These are phyloP conservation scores for Prunus yedoensis DNA, from an alignment of 331 rosid genomes.

Conservation along the genomic window DNA sequence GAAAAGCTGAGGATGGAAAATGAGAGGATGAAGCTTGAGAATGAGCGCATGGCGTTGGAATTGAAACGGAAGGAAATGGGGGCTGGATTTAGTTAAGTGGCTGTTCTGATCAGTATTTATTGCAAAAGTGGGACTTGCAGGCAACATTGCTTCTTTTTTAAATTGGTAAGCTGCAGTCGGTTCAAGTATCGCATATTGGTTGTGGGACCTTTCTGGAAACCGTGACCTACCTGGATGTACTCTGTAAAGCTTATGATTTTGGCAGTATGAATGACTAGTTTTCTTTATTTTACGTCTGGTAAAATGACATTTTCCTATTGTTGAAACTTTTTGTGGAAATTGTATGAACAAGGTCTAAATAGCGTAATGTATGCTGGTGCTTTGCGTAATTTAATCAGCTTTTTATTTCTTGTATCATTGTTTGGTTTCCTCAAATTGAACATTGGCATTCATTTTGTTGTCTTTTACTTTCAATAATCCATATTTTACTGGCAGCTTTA, in stretches of 20 bases:
- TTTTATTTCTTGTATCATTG: not conserved
- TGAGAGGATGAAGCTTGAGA: slow-evolving; percentile 82
- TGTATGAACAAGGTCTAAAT: slow-evolving; percentile 27
- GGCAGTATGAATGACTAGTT: slow-evolving; percentile 22
- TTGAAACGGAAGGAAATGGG: slow-evolving; percentile 65
- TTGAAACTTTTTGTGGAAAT: slow-evolving; percentile 14
- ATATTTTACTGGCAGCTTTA: slow-evolving; percentile 8
- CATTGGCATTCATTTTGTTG: not conserved
- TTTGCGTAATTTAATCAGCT: slow-evolving; percentile 3
- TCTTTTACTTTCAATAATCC: not conserved
- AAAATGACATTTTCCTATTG: slow-evolving; percentile 18
- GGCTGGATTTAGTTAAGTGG: slow-evolving; percentile 46
- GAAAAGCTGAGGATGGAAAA: slow-evolving; percentile 80
- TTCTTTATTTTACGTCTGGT: slow-evolving; percentile 22
- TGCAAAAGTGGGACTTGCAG: slow-evolving; percentile 1
- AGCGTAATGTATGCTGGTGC: slow-evolving; percentile 10
- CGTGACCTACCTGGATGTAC: slow-evolving; percentile 20
- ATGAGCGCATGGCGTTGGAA: slow-evolving; percentile 65
- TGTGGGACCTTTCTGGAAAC: slow-evolving; percentile 30
- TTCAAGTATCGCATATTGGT: slow-evolving; percentile 28
- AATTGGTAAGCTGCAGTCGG: slow-evolving; percentile 25
- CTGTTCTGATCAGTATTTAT: slow-evolving; percentile 20
- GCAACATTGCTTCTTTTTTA: slow-evolving; percentile 5
- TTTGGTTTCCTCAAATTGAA: not conserved
- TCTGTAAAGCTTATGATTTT: slow-evolving; percentile 28